Base-by-base conservation (phyloP, 2,329 filamentous ascomycete species). In the Dactylellina sp. region DNA sequence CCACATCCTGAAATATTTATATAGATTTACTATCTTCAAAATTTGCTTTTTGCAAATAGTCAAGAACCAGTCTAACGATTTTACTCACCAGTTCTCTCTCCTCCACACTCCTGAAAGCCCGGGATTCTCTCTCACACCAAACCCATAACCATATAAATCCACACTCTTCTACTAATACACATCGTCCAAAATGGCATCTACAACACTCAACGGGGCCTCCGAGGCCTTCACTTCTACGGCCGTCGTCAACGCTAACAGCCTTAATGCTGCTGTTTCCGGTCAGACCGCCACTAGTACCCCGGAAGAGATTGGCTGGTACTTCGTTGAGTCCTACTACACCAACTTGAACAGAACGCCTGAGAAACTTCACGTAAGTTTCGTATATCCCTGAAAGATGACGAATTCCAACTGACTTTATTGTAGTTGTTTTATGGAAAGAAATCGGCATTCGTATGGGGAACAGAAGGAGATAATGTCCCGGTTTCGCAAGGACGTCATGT, bases 271-370 rank as follows among this genome's bases (percentile, higher is more conserved):
- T 47, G 46, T 40, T 16, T 61, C 77, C 50, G 57, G 79, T 22
- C 83, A 85, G 46, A 76, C 77, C 65, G 71, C 78, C 14, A 72
- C 71, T 18, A 86, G 88, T 76, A 84, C 84, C 79, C 97, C 97
- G 85, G 93, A 97, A 81, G 92, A 98, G 84, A 93, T 99, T 78
- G 95, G 93, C 82, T 99, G 95, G 95, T 98, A 94, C 84, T 99
- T 99, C 79, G 95, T 99, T 71, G 93, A 98, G 87, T 93, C 97
- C 83, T 99, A 97, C 86, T 99, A 99, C 84, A 98, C 92, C 78
- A 99, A 93, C 75, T 84, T 99, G 80, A 97, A 93, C 88, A 93
- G 94, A 83, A 91, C 85, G 77, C 93, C 95, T 20, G 93, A 97
- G 81, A 96, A 95, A 83, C 91, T 99, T 79, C 94, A 93, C 81